Percentiles rank a stretch among this genome's conserved stretches.
phyloP scores from a whole-genome alignment of 805 yeast genomes.

The Pichia eremophila region DNA sequence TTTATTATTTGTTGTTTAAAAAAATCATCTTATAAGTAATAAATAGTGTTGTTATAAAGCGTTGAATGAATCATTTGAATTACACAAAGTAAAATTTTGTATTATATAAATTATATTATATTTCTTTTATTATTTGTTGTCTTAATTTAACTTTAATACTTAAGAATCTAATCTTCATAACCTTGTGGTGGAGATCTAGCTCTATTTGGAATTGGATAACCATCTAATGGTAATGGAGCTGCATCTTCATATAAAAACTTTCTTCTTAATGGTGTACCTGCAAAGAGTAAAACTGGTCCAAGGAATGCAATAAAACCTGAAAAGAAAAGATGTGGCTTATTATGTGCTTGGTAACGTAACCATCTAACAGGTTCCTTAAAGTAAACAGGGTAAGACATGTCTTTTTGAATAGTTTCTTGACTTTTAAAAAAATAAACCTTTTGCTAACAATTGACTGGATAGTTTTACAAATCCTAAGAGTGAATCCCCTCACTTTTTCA shows the following conservation, averaged over 20 bases:
- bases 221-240: slow-evolving; percentile 49
- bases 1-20: background rate
- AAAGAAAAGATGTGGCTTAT: slow-evolving; percentile 65
- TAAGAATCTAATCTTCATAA: slow-evolving; percentile 36
- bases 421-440: too few relatives aligned
- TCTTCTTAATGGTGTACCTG: slow-evolving; percentile 61
- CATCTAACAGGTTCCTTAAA: slow-evolving; percentile 57
- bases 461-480: too few relatives aligned
- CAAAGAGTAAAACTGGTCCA: slow-evolving; percentile 55
- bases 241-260: slow-evolving; percentile 57
- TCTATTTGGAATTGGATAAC: slow-evolving; percentile 48
- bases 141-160: too few relatives aligned
- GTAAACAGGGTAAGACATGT: slow-evolving; percentile 39
- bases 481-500: background rate
- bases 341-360: slow-evolving; percentile 68
- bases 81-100: background rate
- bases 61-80: background rate
- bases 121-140: too few relatives aligned
- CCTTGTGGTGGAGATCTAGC: slow-evolving; percentile 44
- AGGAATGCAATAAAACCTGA: slow-evolving; percentile 54
- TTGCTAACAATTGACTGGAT: too few relatives aligned
- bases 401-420: background rate
- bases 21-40: background rate
- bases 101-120: too few relatives aligned
- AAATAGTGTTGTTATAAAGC: background rate